Base-by-base conservation (phyloP, 1,139 yeast species). In the Pichia sp. region DNA sequence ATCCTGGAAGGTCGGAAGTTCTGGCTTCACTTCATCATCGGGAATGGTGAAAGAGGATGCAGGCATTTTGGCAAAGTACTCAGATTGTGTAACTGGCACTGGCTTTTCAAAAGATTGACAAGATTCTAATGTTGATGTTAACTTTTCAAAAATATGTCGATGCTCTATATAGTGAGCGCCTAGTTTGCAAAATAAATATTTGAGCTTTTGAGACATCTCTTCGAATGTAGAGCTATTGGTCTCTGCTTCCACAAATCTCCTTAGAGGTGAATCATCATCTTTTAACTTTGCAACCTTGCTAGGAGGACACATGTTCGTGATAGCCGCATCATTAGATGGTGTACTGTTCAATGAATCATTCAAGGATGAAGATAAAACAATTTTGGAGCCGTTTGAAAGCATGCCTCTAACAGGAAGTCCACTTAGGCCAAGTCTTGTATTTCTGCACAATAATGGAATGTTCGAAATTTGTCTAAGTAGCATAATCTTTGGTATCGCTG, bases 151-250 rank as follows among this genome's bases (percentile, higher is more conserved):
- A 18, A 32, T 11, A 8, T 31, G 20, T 15, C 13, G 19, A n/a
- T 35, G 27, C 9, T 35, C 35, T 7, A n/a, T 8, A 28, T 22
- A 27, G 16, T n/a, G 18, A 5, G 27, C 35, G 11, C 30, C 23
- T 2, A 35, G 22, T 11, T 8, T 11, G 13, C 14, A 13, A 22
- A 35, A 35, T 8, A 35, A 18, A 22, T 18, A 20, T 15, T 35
- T 29, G 10, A 35, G 11, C 14, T 35, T 35, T 6, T 3, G 4
- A 6, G 23, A 15, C 6, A 23, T 21, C 20, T 35, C 35, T 12
- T 12, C 26, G 9, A 21, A 33, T 21, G 35, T 27, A 11, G 3
- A 15, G 3, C 27, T 22, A 4, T 14, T 15, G 8, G 27, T 10
- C 13, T 32, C 29, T 6, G 18, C 27, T n/a, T 32, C 34, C 6